Percentiles rank a stretch among this genome's conserved stretches.
phyloP scores from a whole-genome alignment of 73 alveolate genomes.

The Paramecium caudatum region DNA sequence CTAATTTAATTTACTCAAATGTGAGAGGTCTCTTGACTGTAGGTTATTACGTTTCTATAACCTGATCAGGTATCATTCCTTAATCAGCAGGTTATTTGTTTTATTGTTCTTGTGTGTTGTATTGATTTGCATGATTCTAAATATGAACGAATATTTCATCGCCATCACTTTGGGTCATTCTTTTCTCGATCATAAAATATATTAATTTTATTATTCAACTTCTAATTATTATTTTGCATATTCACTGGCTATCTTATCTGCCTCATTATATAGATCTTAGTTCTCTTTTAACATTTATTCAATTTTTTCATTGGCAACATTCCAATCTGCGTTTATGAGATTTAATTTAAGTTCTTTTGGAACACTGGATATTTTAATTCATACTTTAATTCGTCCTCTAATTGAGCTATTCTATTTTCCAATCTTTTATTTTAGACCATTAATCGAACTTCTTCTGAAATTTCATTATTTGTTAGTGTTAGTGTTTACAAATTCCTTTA shows the following conservation, averaged over 20 bases:
- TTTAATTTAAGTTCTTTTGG: background rate
- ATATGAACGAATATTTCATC: constrained; percentile 33
- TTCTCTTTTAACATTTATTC: background rate
- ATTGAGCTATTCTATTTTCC: background rate
- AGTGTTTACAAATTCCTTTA: background rate
- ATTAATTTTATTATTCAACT: too few species aligned
- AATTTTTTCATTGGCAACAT: background rate
- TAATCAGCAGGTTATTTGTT: background rate
- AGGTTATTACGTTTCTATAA: background rate
- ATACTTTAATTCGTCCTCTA: background rate
- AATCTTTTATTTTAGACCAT: background rate
- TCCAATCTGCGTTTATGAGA: background rate
- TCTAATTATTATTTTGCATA: constrained; percentile 33
- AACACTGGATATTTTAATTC: background rate
- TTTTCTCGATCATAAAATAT: background rate
- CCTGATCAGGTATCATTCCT: background rate
- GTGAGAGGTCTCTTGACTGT: background rate
- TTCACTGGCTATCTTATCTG: background rate
- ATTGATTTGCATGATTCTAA: constrained; percentile 22
- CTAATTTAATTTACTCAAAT: constrained; percentile 17
- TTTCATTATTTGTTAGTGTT: background rate
- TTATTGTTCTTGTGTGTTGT: background rate
- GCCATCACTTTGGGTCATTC: constrained; percentile 22
- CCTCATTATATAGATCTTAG: background rate
- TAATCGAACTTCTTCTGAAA: background rate